These are phyloP conservation scores for Gentiana straminea DNA, from an alignment of 257 asterid genomes.

Conservation along the genomic window DNA sequence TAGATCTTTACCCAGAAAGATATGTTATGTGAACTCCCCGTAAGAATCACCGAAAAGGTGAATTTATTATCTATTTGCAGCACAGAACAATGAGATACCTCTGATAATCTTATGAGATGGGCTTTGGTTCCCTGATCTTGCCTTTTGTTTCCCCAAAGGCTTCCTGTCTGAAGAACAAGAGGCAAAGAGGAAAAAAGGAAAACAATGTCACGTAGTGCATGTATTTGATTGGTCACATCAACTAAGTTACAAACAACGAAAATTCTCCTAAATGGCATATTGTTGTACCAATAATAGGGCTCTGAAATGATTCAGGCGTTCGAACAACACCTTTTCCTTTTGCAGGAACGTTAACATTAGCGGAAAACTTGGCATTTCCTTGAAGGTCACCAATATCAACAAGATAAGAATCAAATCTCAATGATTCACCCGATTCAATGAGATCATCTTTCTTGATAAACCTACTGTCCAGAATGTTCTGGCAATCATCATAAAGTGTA, in stretches of 20 bases:
- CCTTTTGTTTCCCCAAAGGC: constrained; percentile 35
- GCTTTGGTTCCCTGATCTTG: constrained; percentile 35
- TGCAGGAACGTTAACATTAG: constrained; percentile 17
- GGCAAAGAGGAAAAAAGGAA: constrained; percentile 1
- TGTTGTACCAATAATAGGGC: constrained; percentile 15
- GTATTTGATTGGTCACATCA: neutral
- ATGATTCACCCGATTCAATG: constrained; percentile 49
- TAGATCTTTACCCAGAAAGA: neutral
- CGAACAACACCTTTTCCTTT: constrained; percentile 21
- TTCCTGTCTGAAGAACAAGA: constrained; percentile 30
- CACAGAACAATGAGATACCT: constrained; percentile 37
- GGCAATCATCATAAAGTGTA: constrained; percentile 65
- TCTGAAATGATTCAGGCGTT: constrained; percentile 24
- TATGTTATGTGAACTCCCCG: neutral
- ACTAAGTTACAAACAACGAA: neutral
- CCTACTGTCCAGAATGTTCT: constrained; percentile 56
- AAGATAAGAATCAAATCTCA: constrained; percentile 53
- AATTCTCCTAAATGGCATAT: neutral
- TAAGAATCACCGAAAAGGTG: neutral
- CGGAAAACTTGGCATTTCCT: constrained; percentile 31
- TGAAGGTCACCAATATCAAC: constrained; percentile 69
- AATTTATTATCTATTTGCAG: neutral
- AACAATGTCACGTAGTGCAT: neutral
- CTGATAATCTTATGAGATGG: constrained; percentile 72
- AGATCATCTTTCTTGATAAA: constrained; percentile 61